These are phyloP conservation scores for Trichoderma lentiforme DNA, from an alignment of 2,329 filamentous ascomycete genomes.

Conservation along the genomic window DNA sequence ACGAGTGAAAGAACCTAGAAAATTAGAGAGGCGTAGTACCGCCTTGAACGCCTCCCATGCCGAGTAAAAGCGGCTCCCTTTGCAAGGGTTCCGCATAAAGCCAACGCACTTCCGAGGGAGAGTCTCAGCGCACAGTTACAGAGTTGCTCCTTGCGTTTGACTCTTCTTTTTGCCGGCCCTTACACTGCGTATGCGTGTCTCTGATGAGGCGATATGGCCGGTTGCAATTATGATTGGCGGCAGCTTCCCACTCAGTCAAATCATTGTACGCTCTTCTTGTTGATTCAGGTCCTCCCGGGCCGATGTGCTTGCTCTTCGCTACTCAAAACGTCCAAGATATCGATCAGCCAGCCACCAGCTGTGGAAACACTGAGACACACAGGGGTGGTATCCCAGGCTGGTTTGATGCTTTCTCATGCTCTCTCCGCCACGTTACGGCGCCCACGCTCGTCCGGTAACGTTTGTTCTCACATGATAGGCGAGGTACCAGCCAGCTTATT, in stretches of 20 bases:
- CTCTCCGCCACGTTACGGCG: not conserved
- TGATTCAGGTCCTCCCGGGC: not conserved
- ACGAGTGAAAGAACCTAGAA: not conserved
- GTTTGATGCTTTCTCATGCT: not conserved
- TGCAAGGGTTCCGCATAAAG: not conserved
- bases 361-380: constrained; percentile 10
- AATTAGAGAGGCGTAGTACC: not conserved
- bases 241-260: not conserved
- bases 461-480: not conserved
- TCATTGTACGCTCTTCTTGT: not conserved
- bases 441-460: not conserved
- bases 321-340: not conserved
- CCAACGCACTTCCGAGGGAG: not conserved
- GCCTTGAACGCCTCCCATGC: not conserved
- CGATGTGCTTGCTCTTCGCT: not conserved
- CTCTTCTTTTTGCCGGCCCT: not conserved
- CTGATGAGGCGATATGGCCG: not conserved
- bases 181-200: not conserved
- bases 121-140: not conserved
- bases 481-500: not conserved
- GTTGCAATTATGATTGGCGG: not conserved
- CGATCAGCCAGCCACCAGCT: constrained; percentile 5
- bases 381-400: not conserved
- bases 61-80: constrained; percentile 6
- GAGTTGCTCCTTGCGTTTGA: constrained; percentile 5